A percentile compares a stretch with the other conserved stretches of the same genome.
Conservation (phyloP, 768 basidiomycete species). For the Leccinum rimulosum region DNA sequence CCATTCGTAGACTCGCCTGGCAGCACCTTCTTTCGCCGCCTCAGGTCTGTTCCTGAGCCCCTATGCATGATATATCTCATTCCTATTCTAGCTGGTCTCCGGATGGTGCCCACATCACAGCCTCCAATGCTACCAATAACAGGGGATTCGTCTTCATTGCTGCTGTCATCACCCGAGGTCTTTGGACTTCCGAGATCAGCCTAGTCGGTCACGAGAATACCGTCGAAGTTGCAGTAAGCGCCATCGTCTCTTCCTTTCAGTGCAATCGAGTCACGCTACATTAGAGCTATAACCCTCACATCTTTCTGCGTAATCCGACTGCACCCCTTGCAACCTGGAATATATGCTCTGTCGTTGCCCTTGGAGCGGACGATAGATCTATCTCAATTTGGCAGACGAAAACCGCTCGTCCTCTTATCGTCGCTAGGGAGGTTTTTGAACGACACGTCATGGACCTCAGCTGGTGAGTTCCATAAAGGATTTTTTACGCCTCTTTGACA, state of each 20-base stretch:
- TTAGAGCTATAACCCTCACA: slow-evolving; percentile 81
- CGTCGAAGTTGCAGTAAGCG: slow-evolving; percentile 86
- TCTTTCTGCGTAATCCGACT: slow-evolving; percentile 78
- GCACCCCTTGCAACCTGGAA: slow-evolving; percentile 72
- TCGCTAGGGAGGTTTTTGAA: slow-evolving; percentile 92
- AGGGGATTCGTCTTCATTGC: slow-evolving; percentile 97
- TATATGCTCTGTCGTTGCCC: slow-evolving; percentile 87
- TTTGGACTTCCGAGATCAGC: slow-evolving; percentile 90
- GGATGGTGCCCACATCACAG: slow-evolving; percentile 97
- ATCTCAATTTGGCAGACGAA: slow-evolving; percentile 98
- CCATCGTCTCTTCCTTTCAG: not conserved
- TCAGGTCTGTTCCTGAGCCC: slow-evolving; percentile 53
- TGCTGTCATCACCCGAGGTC: slow-evolving; percentile 85
- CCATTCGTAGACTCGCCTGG: slow-evolving; percentile 94
- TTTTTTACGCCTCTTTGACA: slow-evolving; percentile 5
- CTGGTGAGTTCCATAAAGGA: slow-evolving; percentile 58
- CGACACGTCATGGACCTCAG: slow-evolving; percentile 93
- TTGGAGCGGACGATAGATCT: slow-evolving; percentile 91
- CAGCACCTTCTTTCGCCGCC: slow-evolving; percentile 88
- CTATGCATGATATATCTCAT: not conserved
- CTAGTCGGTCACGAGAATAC: slow-evolving; percentile 97
- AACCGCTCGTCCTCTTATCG: slow-evolving; percentile 84
- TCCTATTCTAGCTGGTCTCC: slow-evolving; percentile 81
- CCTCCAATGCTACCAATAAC: slow-evolving; percentile 96
- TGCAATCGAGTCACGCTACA: slow-evolving; percentile 6